These are phyloP conservation scores for Hygrophila difformis DNA, from an alignment of 257 asterid species.

Conservation along the genomic window DNA sequence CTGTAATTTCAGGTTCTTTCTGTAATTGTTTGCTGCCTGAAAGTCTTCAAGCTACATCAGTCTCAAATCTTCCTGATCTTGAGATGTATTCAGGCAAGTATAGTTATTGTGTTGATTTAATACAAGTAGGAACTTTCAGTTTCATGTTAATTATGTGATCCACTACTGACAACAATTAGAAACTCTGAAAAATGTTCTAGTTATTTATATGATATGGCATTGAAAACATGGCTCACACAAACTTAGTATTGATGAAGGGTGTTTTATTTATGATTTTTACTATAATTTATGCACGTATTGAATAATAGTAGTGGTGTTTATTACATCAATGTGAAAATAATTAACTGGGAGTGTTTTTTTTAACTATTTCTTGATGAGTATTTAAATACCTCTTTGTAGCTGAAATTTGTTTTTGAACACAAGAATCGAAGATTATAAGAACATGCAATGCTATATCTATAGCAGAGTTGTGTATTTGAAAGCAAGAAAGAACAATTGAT, in stretches of 20 bases:
- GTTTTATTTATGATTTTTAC: neutral
- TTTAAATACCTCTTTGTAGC: no score
- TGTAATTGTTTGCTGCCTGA: constrained; percentile 81
- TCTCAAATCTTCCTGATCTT: constrained; percentile 48
- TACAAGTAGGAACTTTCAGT: no score
- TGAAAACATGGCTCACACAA: neutral
- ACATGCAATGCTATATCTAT: neutral
- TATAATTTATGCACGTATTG: no score
- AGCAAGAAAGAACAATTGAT: neutral
- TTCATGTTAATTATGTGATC: neutral
- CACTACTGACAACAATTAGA: neutral
- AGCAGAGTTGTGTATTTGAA: neutral
- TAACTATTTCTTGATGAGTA: no score
- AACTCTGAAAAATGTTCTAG: neutral
- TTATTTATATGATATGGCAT: neutral
- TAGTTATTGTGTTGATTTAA: no score
- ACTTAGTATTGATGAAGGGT: neutral
- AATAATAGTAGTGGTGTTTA: no score
- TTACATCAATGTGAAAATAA: no score
- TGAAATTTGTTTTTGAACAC: no score
- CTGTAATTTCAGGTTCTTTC: constrained; percentile 59
- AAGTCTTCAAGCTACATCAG: constrained; percentile 58
- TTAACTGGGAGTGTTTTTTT: no score
- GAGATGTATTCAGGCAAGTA: constrained; percentile 51
- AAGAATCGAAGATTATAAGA: no score